phyloP scores from a whole-genome alignment of 331 rosid species.

The Rosa hybrid region DNA sequence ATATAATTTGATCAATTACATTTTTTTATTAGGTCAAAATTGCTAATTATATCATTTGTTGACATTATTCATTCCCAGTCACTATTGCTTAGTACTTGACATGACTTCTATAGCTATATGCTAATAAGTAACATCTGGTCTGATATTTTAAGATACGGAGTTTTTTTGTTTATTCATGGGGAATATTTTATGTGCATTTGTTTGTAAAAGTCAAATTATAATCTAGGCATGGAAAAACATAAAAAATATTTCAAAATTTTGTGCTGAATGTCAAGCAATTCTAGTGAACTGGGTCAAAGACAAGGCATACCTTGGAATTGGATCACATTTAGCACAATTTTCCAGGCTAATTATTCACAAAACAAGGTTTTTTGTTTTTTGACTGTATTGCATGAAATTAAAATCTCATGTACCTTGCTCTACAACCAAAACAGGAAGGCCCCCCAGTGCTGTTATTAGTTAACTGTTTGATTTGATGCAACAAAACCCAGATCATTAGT shows the following conservation, averaged over 20 bases:
- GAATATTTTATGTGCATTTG: neutral
- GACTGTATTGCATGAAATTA: neutral
- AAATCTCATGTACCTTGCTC: neutral
- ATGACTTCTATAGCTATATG: no score
- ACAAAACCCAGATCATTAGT: neutral
- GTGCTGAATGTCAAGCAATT: neutral
- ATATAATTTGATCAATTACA: no score
- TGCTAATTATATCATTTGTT: no score
- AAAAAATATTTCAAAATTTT: neutral
- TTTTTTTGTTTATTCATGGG: neutral
- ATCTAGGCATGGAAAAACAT: neutral
- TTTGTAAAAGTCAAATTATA: neutral
- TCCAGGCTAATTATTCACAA: neutral
- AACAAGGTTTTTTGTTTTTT: neutral
- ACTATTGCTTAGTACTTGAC: neutral
- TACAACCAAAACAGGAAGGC: neutral
- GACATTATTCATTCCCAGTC: neutral
- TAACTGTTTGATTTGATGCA: constrained; percentile 13
- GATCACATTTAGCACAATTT: neutral
- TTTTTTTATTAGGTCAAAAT: no score
- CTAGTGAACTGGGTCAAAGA: neutral
- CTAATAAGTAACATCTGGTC: neutral
- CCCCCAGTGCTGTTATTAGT: neutral
- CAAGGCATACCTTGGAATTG: neutral
- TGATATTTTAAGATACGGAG: neutral